Conservation (phyloP, 169 alveolate species). For the Perkinsus olseni region DNA sequence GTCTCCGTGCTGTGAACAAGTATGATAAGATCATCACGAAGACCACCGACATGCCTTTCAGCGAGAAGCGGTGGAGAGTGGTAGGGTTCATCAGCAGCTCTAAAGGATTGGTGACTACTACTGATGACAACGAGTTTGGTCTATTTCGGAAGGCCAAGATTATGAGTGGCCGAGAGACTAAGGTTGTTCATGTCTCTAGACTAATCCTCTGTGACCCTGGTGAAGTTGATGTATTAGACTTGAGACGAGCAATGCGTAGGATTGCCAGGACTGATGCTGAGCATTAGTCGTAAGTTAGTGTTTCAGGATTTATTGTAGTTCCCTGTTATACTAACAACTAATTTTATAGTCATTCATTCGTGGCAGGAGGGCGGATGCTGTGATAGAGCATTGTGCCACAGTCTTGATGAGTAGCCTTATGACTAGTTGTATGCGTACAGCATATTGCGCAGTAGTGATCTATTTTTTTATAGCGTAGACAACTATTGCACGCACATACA, state of each 20-base stretch:
- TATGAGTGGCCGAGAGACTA: background rate
- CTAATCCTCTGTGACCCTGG: background rate
- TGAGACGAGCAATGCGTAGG: background rate
- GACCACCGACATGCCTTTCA: background rate
- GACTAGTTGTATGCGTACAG: background rate
- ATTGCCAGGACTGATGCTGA: background rate
- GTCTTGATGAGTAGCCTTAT: background rate
- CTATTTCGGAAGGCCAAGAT: background rate
- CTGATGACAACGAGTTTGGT: background rate
- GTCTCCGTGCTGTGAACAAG: background rate
- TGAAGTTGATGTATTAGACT: background rate
- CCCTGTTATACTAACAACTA: background rate
- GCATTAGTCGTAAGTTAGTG: background rate
- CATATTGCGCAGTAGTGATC: background rate
- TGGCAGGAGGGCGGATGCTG: background rate
- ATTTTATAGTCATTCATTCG: background rate
- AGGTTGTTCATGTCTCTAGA: background rate
- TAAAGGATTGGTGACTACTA: background rate
- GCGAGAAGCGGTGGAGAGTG: background rate
- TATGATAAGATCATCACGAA: background rate
- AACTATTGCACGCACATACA: background rate
- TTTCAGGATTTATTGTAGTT: background rate
- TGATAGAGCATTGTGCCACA: background rate
- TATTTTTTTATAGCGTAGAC: background rate
- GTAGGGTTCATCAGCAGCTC: background rate